Evolutionary conservation across 176 grass and related monocot species (phyloP), one percentile per base, ranked within the genome.

Genomic region (Thalia dealbata): DNA sequence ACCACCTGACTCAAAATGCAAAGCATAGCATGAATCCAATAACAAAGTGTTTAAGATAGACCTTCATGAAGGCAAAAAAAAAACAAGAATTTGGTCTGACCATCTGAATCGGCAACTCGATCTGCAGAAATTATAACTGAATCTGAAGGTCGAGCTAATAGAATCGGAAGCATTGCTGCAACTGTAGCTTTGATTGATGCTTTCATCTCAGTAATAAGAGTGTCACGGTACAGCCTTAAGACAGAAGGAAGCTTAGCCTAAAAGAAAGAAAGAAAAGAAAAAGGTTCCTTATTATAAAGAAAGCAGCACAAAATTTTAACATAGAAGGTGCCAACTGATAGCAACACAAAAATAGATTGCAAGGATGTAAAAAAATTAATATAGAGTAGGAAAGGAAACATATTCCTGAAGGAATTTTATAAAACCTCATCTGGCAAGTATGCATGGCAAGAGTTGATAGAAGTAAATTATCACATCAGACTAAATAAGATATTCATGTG

Each of bases 191-290:
- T 99, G 46, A 99, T 93, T 84, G 95, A 84, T 70, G 95, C 88
- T 83, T 92, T 99, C 95, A 95, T 99, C 79, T 92, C 85, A 84
- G 88, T 91, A 69, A 99, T 91, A 75, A 99, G 87, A 67, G 95
- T 93, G 77, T 99, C 95, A 44, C 95, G 90, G 58, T 99, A 99
- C 64, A 91, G 86, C 82, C 85, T 99, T 74, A 99, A 83, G 44
- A 89, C 90, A 52, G 63, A 79, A 42, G 95, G 95, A 84, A 99
- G 83, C 81, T 91, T 91, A 55, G 87, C 95, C 95, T 99, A 77
- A 69, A 78, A 86, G 5, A n/a, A n/a, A 82, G 68, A 78, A 77
- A 43, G 21, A 72, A 14, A 3, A 50, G 23, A 22, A 52, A 29
- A 21, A 21, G n/a, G n/a, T n/a, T 66, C 26, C 60, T 65, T 28